Evolutionary conservation across 2,329 filamentous ascomycete genomes (phyloP), one percentile per base, ranked within the genome.

Genomic region (Allantophomopsis cytisporea): DNA sequence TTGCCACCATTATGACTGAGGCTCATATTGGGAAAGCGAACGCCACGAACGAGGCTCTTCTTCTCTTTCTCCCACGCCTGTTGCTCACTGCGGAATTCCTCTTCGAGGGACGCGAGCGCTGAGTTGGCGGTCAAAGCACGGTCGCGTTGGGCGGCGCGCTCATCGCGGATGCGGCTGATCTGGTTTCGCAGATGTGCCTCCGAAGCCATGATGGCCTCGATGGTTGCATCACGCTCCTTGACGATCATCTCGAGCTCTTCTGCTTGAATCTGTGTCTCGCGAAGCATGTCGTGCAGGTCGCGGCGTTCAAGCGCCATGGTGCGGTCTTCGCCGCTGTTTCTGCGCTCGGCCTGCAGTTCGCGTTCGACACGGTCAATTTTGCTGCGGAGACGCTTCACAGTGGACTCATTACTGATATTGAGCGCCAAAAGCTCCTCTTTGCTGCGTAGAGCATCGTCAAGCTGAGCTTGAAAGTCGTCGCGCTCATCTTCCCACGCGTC

Each of bases 201-300:
- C n/a, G 71, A 68, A 12, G 61, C 61, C 28, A 65, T 60, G 20
- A 77, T 63, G 23, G 64, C 59, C 32, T 73, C 71, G 37, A 88
- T 72, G 12, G 75, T 69, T 40, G 73, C 66, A 40, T 85, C 78
- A 44, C 82, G 77, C 51, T 83, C 75, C 5, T 71, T 66, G 20
- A 91, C 68, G 51, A 83, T 77, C 42, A 83, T 68, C 48, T 84
- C 78, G n/a, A 91, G 66, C 28, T 77, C 71, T 55, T 84, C 75
- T 33, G 71, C 64, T 50, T 80, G 73, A 11, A 75, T 64, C 55
- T 81, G 76, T 15, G 71, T 71, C 50, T 74, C 69, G 44, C 73
- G 75, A 18, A 79, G 63, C 56, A 74, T 66, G 39, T 68, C 63
- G 45, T 77, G 72, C 15, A 83, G 60, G 42, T 79, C 73, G 32